These are phyloP conservation scores for Moesziomyces globuligerus DNA, from an alignment of 1,284 basidiomycete species.

Conservation along the genomic window DNA sequence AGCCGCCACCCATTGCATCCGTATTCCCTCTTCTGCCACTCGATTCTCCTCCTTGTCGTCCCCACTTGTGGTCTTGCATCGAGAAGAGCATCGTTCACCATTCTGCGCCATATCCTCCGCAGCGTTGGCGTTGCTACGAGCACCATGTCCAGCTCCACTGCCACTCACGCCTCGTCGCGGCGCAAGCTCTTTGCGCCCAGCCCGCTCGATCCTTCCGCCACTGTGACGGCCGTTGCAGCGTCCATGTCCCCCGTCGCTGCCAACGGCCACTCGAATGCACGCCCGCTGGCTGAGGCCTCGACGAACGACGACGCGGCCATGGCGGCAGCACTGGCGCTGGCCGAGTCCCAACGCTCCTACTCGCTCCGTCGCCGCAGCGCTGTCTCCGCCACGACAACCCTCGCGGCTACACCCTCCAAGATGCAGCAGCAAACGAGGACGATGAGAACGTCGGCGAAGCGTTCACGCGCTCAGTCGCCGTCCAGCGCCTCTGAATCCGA, in stretches of 20 bases:
- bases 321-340: slow-evolving; percentile 18
- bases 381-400: not conserved
- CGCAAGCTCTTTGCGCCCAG: slow-evolving; percentile 44
- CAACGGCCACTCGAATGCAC: not conserved
- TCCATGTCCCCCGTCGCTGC: too few species aligned
- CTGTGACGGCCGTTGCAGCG: too few species aligned
- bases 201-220: slow-evolving; percentile 3
- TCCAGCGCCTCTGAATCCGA: slow-evolving; percentile 5
- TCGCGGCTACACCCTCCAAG: not conserved
- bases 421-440: slow-evolving; percentile 7
- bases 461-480: slow-evolving; percentile 2
- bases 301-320: slow-evolving; percentile 15
- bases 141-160: slow-evolving; percentile 6
- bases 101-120: not conserved
- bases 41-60: not conserved
- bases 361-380: slow-evolving; percentile 17
- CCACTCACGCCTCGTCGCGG: slow-evolving; percentile 11
- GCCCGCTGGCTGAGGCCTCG: not conserved
- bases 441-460: slow-evolving; percentile 10
- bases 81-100: not conserved
- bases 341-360: slow-evolving; percentile 23
- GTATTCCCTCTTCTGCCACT: not conserved
- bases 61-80: too few species aligned
- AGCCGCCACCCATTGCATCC: too few species aligned
- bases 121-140: not conserved